These are phyloP conservation scores for Boletellus sp. DNA, from an alignment of 1,284 basidiomycete genomes.

Conservation along the genomic window DNA sequence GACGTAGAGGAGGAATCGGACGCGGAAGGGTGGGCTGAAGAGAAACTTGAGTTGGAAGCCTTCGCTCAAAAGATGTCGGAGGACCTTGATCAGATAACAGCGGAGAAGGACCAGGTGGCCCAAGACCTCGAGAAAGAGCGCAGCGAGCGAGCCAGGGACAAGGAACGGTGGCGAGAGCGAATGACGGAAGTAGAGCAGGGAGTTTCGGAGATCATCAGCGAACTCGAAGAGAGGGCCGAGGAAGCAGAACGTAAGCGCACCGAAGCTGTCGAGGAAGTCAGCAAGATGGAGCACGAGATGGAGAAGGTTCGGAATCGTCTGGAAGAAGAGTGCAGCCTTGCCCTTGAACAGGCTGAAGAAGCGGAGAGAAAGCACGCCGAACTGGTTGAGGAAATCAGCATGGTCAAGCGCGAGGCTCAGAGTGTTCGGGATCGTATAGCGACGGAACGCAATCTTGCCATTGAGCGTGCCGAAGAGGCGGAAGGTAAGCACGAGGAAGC, in stretches of 20 bases:
- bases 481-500: constrained; percentile 43
- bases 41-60: constrained; percentile 48
- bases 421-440: constrained; percentile 41
- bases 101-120: constrained; percentile 40
- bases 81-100: constrained; percentile 39
- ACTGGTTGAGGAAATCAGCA: constrained; percentile 38
- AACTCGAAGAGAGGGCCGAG: constrained; percentile 54
- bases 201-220: constrained; percentile 60
- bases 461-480: constrained; percentile 39
- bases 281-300: constrained; percentile 42
- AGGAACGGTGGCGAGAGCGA: constrained; percentile 61
- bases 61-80: constrained; percentile 49
- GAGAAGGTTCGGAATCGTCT: constrained; percentile 43
- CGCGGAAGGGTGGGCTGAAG: constrained; percentile 61
- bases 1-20: constrained; percentile 57
- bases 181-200: constrained; percentile 68
- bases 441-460: constrained; percentile 52
- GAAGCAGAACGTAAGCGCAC: constrained; percentile 47
- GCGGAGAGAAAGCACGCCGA: constrained; percentile 30
- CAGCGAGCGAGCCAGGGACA: constrained; percentile 55
- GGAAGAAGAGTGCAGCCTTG: constrained; percentile 16
- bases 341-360: not conserved
- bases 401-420: constrained; percentile 45
- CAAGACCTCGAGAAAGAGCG: constrained; percentile 49
- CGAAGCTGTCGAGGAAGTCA: constrained; percentile 38